A percentile compares a stretch with the other conserved stretches of the same genome.
These are phyloP conservation scores for Cladorrhinum samala DNA, from an alignment of 495 filamentous ascomycete genomes.

Conservation along the genomic window DNA sequence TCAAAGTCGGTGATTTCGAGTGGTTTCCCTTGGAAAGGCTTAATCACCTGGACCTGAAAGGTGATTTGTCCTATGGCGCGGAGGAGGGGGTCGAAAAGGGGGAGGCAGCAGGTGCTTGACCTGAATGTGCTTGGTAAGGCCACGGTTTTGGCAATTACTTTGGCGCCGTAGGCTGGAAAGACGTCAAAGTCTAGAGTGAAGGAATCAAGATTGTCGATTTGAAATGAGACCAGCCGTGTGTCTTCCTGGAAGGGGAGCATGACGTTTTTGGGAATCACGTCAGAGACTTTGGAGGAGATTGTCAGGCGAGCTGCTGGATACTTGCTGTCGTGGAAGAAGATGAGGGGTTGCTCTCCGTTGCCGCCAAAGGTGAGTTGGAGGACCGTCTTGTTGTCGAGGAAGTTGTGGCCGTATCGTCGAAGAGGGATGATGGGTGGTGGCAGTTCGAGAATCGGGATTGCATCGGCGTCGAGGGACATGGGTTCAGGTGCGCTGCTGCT, in stretches of 20 bases:
- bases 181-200: constrained; percentile 97
- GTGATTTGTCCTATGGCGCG: constrained; percentile 91
- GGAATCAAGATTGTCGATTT: constrained; percentile 79
- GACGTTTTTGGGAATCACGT: constrained; percentile 91
- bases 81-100: constrained; percentile 86
- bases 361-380: constrained; percentile 83
- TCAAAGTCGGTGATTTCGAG: constrained; percentile 96
- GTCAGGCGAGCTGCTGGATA: constrained; percentile 92
- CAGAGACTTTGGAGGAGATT: constrained; percentile 91
- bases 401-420: constrained; percentile 93
- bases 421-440: constrained; percentile 95
- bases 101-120: constrained; percentile 75
- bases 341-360: constrained; percentile 59
- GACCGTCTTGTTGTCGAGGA: constrained; percentile 93
- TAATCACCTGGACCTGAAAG: constrained; percentile 93
- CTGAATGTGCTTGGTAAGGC: constrained; percentile 84
- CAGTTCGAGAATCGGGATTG: constrained; percentile 84
- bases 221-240: constrained; percentile 84
- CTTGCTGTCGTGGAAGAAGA: constrained; percentile 91
- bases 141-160: constrained; percentile 91
- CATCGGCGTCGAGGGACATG: constrained; percentile 71
- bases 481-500: constrained; percentile 50
- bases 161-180: constrained; percentile 93
- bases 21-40: constrained; percentile 88
- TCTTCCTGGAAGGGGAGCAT: constrained; percentile 95